Conservation (phyloP, 768 basidiomycete genomes). For the Lactarius akahatsu region DNA sequence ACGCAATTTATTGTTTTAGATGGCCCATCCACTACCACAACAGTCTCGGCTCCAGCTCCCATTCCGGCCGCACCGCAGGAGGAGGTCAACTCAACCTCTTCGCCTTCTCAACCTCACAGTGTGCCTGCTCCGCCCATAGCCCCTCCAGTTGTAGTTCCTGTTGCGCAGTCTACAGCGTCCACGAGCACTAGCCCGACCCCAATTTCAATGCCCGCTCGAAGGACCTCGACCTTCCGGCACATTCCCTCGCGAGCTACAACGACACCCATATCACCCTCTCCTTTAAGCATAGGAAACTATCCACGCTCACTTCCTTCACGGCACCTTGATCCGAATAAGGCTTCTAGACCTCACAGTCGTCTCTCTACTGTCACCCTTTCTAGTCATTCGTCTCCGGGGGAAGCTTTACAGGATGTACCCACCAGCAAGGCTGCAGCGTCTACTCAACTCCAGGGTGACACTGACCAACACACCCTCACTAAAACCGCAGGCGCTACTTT, state of each 20-base stretch:
- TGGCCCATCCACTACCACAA: not conserved
- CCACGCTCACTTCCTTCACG: slow-evolving; percentile 30
- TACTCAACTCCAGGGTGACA: slow-evolving; percentile 4
- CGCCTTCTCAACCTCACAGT: not conserved
- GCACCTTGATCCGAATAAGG: slow-evolving; percentile 19
- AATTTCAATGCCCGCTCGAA: slow-evolving; percentile 33
- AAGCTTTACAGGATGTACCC: slow-evolving; percentile 12
- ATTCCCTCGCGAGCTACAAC: slow-evolving; percentile 41
- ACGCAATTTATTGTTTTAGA: not conserved
- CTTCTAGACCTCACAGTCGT: slow-evolving; percentile 26
- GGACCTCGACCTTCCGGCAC: slow-evolving; percentile 53
- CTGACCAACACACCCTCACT: not conserved
- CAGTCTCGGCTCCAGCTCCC: not conserved
- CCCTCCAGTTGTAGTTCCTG: not conserved
- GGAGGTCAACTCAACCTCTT: not conserved
- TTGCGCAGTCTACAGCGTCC: not conserved
- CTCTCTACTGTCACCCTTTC: slow-evolving; percentile 28
- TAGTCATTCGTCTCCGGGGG: slow-evolving; percentile 10
- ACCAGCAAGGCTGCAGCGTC: not conserved
- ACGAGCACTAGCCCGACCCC: slow-evolving; percentile 13
- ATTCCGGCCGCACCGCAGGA: not conserved
- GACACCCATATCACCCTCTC: slow-evolving; percentile 36
- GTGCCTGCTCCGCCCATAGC: not conserved
- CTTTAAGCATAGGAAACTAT: slow-evolving; percentile 36
- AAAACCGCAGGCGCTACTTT: slow-evolving; percentile 1